Evolutionary conservation across 495 filamentous ascomycete species (phyloP).

Genomic region (Penicillium cosmopolitanum): DNA sequence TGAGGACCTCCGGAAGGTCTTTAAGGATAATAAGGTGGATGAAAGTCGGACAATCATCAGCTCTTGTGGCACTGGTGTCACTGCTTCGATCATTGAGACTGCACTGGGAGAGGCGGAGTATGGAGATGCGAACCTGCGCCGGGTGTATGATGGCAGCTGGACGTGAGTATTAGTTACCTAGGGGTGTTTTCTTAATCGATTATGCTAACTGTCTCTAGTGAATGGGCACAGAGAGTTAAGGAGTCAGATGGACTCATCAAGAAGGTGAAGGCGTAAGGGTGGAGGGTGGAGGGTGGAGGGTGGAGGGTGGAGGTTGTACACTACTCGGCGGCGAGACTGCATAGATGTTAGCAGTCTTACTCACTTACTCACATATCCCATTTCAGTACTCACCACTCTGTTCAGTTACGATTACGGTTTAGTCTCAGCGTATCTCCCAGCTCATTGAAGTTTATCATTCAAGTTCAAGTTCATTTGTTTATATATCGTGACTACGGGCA

Average conservation of each 20-base stretch:
- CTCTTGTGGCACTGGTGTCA: conserved; percentile 93
- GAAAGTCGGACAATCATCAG: conserved; percentile 83
- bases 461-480: too few species aligned
- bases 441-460: not conserved
- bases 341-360: conserved; percentile 1
- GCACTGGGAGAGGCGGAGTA: conserved; percentile 80
- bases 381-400: not conserved
- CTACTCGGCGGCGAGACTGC: not conserved
- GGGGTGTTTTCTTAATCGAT: conserved; percentile 1
- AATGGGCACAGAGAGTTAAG: conserved; percentile 76
- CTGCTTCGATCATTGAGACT: conserved; percentile 88
- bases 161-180: conserved; percentile 66
- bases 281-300: not conserved
- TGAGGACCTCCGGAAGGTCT: conserved; percentile 73
- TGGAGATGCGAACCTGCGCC: conserved; percentile 66
- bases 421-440: not conserved
- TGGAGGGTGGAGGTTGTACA: not conserved
- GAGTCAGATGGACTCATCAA: conserved; percentile 63
- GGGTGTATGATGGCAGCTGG: conserved; percentile 96
- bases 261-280: conserved; percentile 41
- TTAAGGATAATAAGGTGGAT: conserved; percentile 76
- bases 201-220: conserved; percentile 48
- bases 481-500: too few species aligned
- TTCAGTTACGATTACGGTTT: too few species aligned
- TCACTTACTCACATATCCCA: not conserved